Conservation (phyloP, 768 basidiomycete species). For the Rhodotorula paludigena region DNA sequence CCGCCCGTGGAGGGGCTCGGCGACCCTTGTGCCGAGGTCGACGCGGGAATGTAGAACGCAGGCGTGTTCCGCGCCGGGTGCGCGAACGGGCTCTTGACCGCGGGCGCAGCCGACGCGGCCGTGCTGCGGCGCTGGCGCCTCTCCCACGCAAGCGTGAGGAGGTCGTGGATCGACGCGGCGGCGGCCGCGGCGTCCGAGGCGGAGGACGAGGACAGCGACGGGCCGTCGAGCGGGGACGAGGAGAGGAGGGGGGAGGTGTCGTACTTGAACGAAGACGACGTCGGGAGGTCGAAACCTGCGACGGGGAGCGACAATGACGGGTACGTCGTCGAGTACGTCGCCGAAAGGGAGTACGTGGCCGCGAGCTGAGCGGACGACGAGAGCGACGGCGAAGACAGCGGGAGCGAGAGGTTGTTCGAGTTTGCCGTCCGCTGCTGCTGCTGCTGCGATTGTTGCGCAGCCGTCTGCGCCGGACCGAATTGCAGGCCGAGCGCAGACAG, state of each 20-base stretch:
- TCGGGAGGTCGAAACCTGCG: conserved; percentile 11
- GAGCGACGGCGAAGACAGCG: conserved; percentile 3
- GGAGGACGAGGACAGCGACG: not conserved
- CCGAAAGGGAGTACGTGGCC: conserved; percentile 4
- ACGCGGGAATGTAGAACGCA: conserved; percentile 24
- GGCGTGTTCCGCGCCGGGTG: conserved; percentile 3
- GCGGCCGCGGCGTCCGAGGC: not conserved
- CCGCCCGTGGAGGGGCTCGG: too few species aligned
- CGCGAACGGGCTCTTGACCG: not conserved
- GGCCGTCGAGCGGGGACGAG: not conserved
- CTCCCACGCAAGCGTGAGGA: conserved; percentile 28
- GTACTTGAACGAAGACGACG: conserved; percentile 4
- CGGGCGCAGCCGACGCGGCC: not conserved
- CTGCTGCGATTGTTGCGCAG: not conserved
- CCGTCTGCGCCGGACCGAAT: conserved; percentile 7
- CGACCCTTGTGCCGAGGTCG: too few species aligned
- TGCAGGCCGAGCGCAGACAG: conserved; percentile 18
- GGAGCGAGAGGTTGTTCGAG: not conserved
- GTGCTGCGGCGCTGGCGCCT: conserved; percentile 1
- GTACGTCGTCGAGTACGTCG: conserved; percentile 23
- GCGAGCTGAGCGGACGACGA: not conserved
- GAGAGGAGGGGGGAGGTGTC: not conserved
- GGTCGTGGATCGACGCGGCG: conserved; percentile 1
- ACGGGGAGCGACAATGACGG: conserved; percentile 20
- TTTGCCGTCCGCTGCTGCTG: not conserved